These are phyloP conservation scores for Phytopythium kandeliae DNA, from an alignment of 352 stramenopile genomes.

Conservation along the genomic window DNA sequence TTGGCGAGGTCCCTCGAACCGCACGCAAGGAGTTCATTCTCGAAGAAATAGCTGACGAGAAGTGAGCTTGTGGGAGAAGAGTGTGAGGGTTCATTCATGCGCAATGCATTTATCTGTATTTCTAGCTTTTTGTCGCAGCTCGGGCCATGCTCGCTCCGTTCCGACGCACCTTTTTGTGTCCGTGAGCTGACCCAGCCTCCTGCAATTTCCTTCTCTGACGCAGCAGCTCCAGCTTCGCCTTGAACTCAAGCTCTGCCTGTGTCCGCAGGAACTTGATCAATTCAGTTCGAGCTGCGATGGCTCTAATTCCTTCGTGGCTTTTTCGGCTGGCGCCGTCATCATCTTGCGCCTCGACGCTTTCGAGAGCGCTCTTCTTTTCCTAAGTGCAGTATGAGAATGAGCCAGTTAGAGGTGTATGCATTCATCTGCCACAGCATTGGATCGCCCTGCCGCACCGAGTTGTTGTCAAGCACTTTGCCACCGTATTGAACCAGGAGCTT, in stretches of 20 bases:
- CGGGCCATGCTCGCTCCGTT: background rate
- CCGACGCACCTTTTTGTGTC: background rate
- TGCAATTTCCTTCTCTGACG: conserved; percentile 27
- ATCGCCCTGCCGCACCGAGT: conserved; percentile 21
- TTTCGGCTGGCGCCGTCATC: background rate
- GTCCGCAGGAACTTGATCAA: conserved; percentile 44
- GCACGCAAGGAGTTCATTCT: conserved; percentile 27
- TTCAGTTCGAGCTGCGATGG: conserved; percentile 7
- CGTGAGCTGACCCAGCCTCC: background rate
- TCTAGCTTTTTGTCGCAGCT: background rate
- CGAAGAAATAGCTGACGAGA: conserved; percentile 31
- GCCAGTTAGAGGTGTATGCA: too few species aligned
- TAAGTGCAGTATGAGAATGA: conserved; percentile 3
- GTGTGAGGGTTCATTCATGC: too few species aligned
- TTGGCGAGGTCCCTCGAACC: conserved; percentile 11
- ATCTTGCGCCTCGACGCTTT: conserved; percentile 19
- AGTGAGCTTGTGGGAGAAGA: conserved; percentile 13
- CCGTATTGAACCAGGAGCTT: conserved; percentile 65
- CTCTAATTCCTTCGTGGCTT: background rate
- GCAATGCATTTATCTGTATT: background rate
- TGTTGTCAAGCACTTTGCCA: conserved; percentile 49
- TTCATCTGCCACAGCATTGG: too few species aligned
- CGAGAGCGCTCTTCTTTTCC: conserved; percentile 52
- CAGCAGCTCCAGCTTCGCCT: conserved; percentile 38
- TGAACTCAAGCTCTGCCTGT: conserved; percentile 44